phyloP scores from a whole-genome alignment of 2,329 filamentous ascomycete genomes.

The Cercospora canescens region DNA sequence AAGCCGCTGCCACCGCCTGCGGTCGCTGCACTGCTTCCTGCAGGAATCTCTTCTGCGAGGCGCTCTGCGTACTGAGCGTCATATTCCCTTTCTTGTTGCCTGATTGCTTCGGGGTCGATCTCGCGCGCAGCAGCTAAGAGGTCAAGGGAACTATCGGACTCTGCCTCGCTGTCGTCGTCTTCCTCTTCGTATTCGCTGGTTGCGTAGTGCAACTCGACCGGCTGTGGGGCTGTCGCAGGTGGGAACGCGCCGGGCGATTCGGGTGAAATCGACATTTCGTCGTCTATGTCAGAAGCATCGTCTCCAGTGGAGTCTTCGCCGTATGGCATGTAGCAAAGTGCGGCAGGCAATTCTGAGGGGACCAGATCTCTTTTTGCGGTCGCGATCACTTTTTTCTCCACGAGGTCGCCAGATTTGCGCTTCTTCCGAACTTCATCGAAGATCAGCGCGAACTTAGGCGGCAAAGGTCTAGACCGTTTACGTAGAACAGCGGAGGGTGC shows the following conservation, averaged over 20 bases:
- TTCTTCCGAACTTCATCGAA: slow-evolving; percentile 23
- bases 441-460: slow-evolving; percentile 36
- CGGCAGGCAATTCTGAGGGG: slow-evolving; percentile 46
- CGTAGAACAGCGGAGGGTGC: slow-evolving; percentile 10
- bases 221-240: slow-evolving; percentile 35
- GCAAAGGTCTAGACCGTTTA: slow-evolving; percentile 27
- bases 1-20: slow-evolving; percentile 52
- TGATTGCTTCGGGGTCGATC: slow-evolving; percentile 44
- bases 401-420: slow-evolving; percentile 35
- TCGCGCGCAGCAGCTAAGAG: slow-evolving; percentile 47
- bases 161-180: slow-evolving; percentile 35
- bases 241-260: slow-evolving; percentile 25
- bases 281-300: slow-evolving; percentile 39
- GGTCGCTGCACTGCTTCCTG: slow-evolving; percentile 50
- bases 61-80: slow-evolving; percentile 49
- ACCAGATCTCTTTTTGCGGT: slow-evolving; percentile 64
- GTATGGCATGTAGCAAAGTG: slow-evolving; percentile 44
- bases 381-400: slow-evolving; percentile 68
- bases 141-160: slow-evolving; percentile 44
- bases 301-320: slow-evolving; percentile 40
- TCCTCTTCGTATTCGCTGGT: slow-evolving; percentile 31
- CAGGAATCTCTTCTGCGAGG: slow-evolving; percentile 50
- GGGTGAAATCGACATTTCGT: slow-evolving; percentile 27
- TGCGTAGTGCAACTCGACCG: slow-evolving; percentile 31
- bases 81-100: slow-evolving; percentile 47